Base-by-base conservation (phyloP, 805 yeast species). In the Wickerhamiella kurtzmanii region DNA sequence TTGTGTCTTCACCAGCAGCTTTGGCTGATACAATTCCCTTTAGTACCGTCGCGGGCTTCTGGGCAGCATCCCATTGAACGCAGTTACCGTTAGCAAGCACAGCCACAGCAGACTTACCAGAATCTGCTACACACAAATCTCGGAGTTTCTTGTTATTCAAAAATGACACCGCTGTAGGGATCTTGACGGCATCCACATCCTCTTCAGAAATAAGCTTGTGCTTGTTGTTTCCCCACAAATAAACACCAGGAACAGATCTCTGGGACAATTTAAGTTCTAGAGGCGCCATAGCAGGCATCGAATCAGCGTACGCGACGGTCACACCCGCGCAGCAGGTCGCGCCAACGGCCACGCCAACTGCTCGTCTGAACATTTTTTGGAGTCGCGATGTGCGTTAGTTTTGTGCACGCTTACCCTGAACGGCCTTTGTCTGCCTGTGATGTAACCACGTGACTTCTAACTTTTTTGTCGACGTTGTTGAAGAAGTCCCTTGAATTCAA, bases 11-110 rank as follows among this genome's bases (percentile, higher is more conserved):
- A n/a, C 75, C 75, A 43, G 69, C 65, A 2, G 71, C 73, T 20
- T 65, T 59, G 1, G 47, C 49, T 21, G 37, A 35, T 25, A 25
- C 51, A 22, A 81, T 57, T 5, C 77, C 78, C 41, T 64, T 67
- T 16, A 80, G 50, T 2, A 77, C 64, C 19, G 58, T 48, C 42
- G 56, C 48, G 2, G 73, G 71, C 1, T 51, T 52, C 3, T 57
- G 48, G 1, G 54, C 51, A 16, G 67, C 61, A 3, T 54, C 50
- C 83, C 88, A 85, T 58, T 81, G 82, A 47, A 76, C 77, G 28
- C 86, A 69, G 56, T 81, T 74, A 17, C 96, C 97, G 15, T 72
- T 73, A 1, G 70, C 69, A 50, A 79, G 75, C 16, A 85, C 74
- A 0, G 86, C 86, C 3, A 71, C 60, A 1, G 66, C 73, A 28